Base-by-base conservation (phyloP, 2,329 filamentous ascomycete species). In the Calonectria hawksworthii region DNA sequence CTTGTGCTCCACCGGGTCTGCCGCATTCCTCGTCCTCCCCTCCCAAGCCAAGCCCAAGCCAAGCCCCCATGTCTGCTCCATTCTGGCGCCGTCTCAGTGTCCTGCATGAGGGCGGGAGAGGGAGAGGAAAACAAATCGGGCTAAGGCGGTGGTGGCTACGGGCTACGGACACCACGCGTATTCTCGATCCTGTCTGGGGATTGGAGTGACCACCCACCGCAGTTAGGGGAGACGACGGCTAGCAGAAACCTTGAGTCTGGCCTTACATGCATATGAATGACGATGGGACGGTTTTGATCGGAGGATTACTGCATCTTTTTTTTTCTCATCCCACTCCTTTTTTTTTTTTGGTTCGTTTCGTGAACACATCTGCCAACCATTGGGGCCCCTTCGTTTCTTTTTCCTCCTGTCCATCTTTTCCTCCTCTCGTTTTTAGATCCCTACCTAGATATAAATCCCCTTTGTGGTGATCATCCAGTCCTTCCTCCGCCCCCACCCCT, bases 81-180 rank as follows among this genome's bases (percentile, higher is more conserved):
- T 52, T 30, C 61, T 72, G 38, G 71, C 56, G 56, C 59, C 66
- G 65, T 70, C 51, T 70, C 72, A 67, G 61, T 69, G 52, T 75
- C 67, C 76, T 79, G 78, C 63, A 69, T 75, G 71, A 72, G 73
- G 74, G 78, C 78, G 77, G 78, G 72, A 68, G 76, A 68, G 70
- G 56, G 68, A 63, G 71, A 76, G 70, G 73, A 61, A 50, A 63
- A 36, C 54, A 32, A 65, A 65, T 34, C 34, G 23, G 54, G 54
- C 44, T 56, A 23, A 34, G 47, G 23, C 28, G 28, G 23, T 72
- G 38, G 61, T 59, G 59, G 44, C 70, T 59, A 34, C 38, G 36
- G 68, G 44, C 70, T 51, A 52, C 70, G 64, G 64, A 21, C 56
- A 54, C 64, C 56, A 61, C 64, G 52, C 52, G 54, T n/a, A 51